Evolutionary conservation across 176 grass and related monocot species (phyloP).

Genomic region (Melocanna baccifera): DNA sequence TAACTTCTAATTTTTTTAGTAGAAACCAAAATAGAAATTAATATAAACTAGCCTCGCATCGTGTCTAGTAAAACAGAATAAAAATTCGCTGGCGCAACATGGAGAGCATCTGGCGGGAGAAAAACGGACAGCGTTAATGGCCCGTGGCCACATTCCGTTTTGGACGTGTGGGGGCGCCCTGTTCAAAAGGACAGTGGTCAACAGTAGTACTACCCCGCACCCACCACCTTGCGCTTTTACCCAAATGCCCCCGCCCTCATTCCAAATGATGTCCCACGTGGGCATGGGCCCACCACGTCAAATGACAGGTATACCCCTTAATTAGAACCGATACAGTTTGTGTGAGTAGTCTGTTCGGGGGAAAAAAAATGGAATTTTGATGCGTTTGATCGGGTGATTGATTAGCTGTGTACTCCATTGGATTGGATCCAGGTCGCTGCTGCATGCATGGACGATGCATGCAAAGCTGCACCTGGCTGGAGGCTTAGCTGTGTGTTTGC

Average conservation of each 20-base stretch:
- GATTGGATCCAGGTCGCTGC: no score
- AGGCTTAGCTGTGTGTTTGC: neutral
- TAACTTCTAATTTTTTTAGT: no score
- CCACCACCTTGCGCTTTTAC: neutral
- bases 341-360: no score
- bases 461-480: neutral
- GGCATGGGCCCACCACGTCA: neutral
- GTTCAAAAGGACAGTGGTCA: slow-evolving; percentile 20
- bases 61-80: neutral
- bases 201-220: neutral
- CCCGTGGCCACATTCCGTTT: slow-evolving; percentile 21
- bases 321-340: no score
- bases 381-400: neutral
- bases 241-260: neutral
- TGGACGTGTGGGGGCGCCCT: slow-evolving; percentile 19
- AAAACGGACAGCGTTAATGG: neutral
- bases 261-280: neutral
- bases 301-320: no score
- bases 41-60: no score
- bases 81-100: neutral
- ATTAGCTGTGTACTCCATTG: neutral
- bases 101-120: neutral
- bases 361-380: no score
- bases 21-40: no score
- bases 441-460: neutral